phyloP scores from a whole-genome alignment of 441 rosid species.

The Metrosideros polymorpha region DNA sequence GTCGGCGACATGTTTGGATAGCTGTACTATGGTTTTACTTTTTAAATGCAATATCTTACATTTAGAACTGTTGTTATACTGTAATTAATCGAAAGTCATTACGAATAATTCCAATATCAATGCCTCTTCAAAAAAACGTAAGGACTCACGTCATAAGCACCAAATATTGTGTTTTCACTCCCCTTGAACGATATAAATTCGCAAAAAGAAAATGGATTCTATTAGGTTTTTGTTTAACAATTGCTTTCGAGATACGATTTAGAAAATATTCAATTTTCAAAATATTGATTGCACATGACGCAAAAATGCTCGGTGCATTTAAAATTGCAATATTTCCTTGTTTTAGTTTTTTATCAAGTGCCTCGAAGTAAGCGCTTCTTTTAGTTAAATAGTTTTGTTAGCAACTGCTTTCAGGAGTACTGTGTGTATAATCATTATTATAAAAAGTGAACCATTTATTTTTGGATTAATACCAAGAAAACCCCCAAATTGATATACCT shows the following conservation, averaged over 20 bases:
- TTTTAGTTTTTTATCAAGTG: no score
- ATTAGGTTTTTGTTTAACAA: neutral
- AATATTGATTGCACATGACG: neutral
- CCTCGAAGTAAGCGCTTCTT: neutral
- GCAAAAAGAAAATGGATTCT: neutral
- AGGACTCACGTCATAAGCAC: neutral
- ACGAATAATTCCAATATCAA: no score
- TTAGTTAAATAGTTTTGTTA: neutral
- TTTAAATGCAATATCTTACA: no score
- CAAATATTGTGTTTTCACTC: neutral
- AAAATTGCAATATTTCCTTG: no score
- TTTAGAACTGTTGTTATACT: no score
- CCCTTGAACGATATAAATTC: neutral
- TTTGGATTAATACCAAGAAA: no score
- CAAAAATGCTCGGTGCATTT: no score
- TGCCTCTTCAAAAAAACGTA: no score
- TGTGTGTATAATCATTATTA: neutral
- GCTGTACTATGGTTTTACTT: neutral
- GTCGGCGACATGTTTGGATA: neutral
- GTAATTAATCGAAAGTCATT: no score
- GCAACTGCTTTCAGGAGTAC: no score
- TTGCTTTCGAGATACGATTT: neutral
- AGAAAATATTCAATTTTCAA: neutral
- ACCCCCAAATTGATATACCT: no score
- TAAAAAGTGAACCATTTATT: no score